Base-by-base conservation (phyloP, 352 stramenopile genomes). In the Phytophthora pinifolia region DNA sequence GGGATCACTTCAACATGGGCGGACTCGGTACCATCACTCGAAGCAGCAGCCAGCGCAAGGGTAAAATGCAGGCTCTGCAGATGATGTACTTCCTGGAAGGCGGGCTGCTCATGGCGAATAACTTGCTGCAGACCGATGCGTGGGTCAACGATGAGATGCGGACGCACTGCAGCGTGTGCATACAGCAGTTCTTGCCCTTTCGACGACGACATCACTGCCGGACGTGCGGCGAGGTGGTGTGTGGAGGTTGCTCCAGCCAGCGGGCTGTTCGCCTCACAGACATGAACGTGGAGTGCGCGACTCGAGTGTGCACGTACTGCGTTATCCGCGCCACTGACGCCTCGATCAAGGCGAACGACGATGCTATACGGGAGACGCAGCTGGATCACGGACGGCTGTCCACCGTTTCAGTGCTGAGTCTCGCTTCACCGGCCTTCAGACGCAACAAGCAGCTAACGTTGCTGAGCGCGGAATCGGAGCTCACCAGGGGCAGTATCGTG, bases 101-200 rank as follows among this genome's bases (percentile, higher is more conserved):
- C 49, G 83, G 80, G 7, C 54, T 90, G 12, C 67, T 92, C 27
- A 81, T 90, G 31, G 79, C 86, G 10, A 68, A 58, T 30, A 92
- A 86, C 37, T 56, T 92, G 31, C 66, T 90, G 33, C 78, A 80
- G 49, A 84, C 74, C 15, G 74, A 88, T 35, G 62, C 62, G 8
- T 92, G 83, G 83, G 62, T 92, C 10, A 64, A 86, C 27, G 80
- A 92, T 59, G 70, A 79, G 15, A 59, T 80, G 33, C 76, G 80
- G 20, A 88, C 78, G 14, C 83, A 91, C 55, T 93, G 83, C 71
- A 93, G 76, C 50, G 74, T 90, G 35, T 93, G 83, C 57, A 67
- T 91, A 27, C 79, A 89, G 75, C 80, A 89, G 48, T 93, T 92
- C 62, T 61, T 89, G 31, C 74, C 83, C 7, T 89, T 92, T 41